These are phyloP conservation scores for Grifola frondosa DNA, from an alignment of 1,284 basidiomycete genomes.

Conservation along the genomic window DNA sequence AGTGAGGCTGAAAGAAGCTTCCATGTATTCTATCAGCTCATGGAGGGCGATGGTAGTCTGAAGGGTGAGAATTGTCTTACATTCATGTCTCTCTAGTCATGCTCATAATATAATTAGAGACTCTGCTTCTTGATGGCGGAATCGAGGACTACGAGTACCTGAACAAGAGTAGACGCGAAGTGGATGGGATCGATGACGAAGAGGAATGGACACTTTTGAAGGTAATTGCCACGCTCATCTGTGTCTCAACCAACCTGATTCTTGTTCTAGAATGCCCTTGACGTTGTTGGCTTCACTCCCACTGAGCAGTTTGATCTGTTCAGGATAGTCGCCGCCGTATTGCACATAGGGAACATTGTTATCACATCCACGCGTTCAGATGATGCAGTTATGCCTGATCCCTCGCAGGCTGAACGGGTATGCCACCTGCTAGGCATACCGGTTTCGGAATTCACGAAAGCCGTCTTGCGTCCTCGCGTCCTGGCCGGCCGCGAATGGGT, in stretches of 20 bases:
- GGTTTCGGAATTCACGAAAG: constrained; percentile 85
- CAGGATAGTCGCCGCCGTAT: constrained; percentile 89
- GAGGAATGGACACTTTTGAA: constrained; percentile 86
- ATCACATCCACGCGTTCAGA: constrained; percentile 83
- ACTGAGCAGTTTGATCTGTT: constrained; percentile 92
- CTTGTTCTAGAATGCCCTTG: constrained; percentile 63
- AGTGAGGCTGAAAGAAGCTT: constrained; percentile 91
- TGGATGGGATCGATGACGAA: constrained; percentile 93
- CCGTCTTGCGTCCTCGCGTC: constrained; percentile 85
- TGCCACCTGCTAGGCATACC: constrained; percentile 95
- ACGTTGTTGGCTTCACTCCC: constrained; percentile 83
- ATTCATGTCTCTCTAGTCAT: not conserved
- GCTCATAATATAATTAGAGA: constrained; percentile 45
- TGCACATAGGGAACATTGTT: constrained; percentile 94
- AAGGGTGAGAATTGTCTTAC: constrained; percentile 50
- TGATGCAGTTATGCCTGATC: constrained; percentile 84
- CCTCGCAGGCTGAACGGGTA: constrained; percentile 84
- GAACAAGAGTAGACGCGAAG: constrained; percentile 84
- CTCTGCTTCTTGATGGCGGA: constrained; percentile 73
- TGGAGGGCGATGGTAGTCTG: constrained; percentile 64
- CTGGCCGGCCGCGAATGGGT: constrained; percentile 98
- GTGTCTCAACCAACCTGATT: constrained; percentile 12
- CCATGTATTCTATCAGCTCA: constrained; percentile 95
- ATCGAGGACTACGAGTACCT: constrained; percentile 90
- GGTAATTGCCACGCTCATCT: constrained; percentile 40